These are phyloP conservation scores for Pleurotus giganteus DNA, from an alignment of 768 basidiomycete genomes.

Conservation along the genomic window DNA sequence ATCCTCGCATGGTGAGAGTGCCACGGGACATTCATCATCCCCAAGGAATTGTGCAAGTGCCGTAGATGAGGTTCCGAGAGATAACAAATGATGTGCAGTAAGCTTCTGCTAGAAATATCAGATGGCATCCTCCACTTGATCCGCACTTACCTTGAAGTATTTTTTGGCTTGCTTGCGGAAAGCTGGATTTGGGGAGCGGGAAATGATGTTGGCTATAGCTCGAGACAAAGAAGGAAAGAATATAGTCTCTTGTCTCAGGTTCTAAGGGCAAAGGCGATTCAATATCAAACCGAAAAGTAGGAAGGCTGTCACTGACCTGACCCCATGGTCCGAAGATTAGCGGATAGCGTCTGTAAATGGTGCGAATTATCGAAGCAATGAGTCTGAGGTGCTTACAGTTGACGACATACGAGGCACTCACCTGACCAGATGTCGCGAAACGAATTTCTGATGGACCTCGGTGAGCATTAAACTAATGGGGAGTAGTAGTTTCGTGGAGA, in stretches of 20 bases:
- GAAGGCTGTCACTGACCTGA: constrained; percentile 38
- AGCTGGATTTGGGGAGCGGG: constrained; percentile 44
- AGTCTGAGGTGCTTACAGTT: not conserved
- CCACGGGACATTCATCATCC: constrained; percentile 14
- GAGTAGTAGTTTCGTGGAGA: constrained; percentile 52
- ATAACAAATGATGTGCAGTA: constrained; percentile 25
- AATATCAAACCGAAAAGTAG: constrained; percentile 3
- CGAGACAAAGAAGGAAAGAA: constrained; percentile 47
- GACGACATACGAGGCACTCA: constrained; percentile 24
- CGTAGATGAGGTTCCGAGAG: constrained; percentile 21
- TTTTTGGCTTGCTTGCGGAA: constrained; percentile 46
- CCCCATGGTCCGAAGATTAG: constrained; percentile 72
- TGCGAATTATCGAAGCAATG: not conserved
- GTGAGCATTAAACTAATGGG: constrained; percentile 54
- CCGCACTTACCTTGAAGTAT: constrained; percentile 44
- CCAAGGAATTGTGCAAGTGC: constrained; percentile 26
- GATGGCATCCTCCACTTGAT: not conserved
- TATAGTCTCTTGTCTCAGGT: constrained; percentile 51
- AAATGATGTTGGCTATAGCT: constrained; percentile 50
- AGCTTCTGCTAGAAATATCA: constrained; percentile 21
- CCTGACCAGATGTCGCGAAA: constrained; percentile 59
- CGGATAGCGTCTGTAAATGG: constrained; percentile 67
- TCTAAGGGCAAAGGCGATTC: constrained; percentile 33
- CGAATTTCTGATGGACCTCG: constrained; percentile 50
- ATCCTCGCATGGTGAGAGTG: constrained; percentile 20